Base-by-base conservation (phyloP, 2,329 filamentous ascomycete species). In the Monilinia laxa region DNA sequence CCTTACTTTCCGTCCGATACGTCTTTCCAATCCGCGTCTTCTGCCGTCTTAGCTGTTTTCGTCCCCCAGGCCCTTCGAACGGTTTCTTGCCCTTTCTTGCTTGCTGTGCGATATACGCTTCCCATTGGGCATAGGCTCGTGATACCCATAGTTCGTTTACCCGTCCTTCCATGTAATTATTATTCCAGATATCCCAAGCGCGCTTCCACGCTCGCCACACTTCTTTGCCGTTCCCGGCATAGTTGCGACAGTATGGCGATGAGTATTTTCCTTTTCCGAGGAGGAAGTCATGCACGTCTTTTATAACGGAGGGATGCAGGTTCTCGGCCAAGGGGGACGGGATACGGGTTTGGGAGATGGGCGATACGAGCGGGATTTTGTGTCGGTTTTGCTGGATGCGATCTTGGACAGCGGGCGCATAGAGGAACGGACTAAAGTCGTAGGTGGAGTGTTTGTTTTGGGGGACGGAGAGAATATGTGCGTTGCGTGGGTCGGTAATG, bases 111-210 rank as follows among this genome's bases (percentile, higher is more conserved):
- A 60, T 67, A 51, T 60, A 60, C 5, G 28, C 58, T 20, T 57
- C 53, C 56, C 62, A 63, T 52, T 67, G 65, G 47, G 67, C 59
- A 16, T 73, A 70, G 1, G 56, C 47, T 38, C 64, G 64, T 16
- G 40, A 35, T 20, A 75, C 63, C 71, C 71, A 75, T 9, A 66
- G 55, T 7, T 64, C 54, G 49, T 72, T 68, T 12, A 70, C 69
- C 1, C 74, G 67, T 25, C 74, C 73, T 51, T 74, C 70, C 28
- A 75, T 73, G 31, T 72, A 75, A 56, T 72, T 54, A 58, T 73
- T 72, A 53, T 76, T 75, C 72, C 73, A 75, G 2, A 76, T n/a
- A 70, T 75, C 74, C 69, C 70, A 76, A 1, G 74, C 74, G 14
- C 73, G 69, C 55, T 74, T 76, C 74, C 74, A 76, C 31, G 64